A percentile compares a stretch with the other conserved stretches of the same genome.
These are phyloP conservation scores for sorghum (Sorghum bicolor) DNA, from an alignment of 176 grass and related monocot genomes.

Conservation along the genomic window DNA sequence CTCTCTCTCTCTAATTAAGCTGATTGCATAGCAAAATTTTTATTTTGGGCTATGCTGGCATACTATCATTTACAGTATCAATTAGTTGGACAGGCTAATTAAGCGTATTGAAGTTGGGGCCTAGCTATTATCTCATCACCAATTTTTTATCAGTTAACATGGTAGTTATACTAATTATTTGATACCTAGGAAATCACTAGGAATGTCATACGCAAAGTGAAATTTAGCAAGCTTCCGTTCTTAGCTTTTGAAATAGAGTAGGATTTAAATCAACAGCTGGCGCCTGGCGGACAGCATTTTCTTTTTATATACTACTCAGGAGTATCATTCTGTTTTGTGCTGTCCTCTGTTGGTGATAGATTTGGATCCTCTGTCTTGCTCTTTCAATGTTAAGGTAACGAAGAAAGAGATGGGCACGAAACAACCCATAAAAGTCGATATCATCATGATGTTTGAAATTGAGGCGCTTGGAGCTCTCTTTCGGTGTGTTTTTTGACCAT, in stretches of 20 bases:
- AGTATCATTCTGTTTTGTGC: background rate
- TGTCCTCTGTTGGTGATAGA: background rate
- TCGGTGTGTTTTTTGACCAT: conserved; percentile 1
- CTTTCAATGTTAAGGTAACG: background rate
- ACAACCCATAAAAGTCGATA: background rate
- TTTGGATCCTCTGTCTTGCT: background rate
- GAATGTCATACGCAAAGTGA: background rate
- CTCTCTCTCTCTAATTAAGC: background rate
- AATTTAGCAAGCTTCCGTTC: background rate
- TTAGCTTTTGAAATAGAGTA: background rate
- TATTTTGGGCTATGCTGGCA: background rate
- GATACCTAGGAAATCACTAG: background rate
- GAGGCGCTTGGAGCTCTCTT: background rate
- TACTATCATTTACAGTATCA: background rate
- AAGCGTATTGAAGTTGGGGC: background rate
- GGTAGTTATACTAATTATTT: background rate
- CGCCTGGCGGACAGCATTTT: background rate
- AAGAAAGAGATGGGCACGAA: background rate
- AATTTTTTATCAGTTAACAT: background rate
- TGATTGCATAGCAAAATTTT: background rate
- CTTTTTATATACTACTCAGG: background rate
- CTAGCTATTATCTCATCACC: background rate
- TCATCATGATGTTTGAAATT: background rate
- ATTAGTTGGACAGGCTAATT: background rate
- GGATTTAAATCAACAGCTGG: background rate